Conservation (phyloP, 495 filamentous ascomycete genomes). For the Amphirosellinia nigrospora region DNA sequence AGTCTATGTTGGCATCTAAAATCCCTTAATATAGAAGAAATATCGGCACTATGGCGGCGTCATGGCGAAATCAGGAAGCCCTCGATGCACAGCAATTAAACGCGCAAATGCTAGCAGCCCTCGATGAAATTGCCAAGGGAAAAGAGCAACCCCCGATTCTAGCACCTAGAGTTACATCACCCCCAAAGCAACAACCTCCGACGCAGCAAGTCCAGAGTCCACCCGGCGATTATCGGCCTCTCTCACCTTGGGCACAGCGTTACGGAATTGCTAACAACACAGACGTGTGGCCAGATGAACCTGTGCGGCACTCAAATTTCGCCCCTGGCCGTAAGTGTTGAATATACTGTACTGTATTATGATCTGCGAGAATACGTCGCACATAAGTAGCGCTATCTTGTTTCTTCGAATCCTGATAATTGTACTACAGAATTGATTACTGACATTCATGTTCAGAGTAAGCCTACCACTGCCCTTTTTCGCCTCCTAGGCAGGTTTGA, state of each 20-base stretch:
- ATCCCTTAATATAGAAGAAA: neutral
- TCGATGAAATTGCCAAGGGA: too few species aligned
- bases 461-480: neutral
- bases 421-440: neutral
- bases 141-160: too few species aligned
- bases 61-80: too few species aligned
- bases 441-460: constrained; percentile 14
- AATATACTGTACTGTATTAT: neutral
- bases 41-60: neutral
- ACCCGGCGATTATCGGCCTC: neutral
- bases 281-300: neutral
- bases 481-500: neutral
- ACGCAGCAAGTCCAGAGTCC: neutral
- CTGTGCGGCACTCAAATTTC: neutral
- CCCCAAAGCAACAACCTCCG: neutral
- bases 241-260: constrained; percentile 18
- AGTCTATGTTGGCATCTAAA: neutral
- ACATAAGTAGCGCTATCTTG: neutral
- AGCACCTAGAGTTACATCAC: neutral
- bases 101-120: too few species aligned
- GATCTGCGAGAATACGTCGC: neutral
- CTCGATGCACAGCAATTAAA: too few species aligned
- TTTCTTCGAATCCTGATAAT: neutral
- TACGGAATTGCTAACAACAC: neutral
- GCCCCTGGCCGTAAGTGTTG: constrained; percentile 18